Base-by-base conservation (phyloP, 352 stramenopile genomes). In the Pseudoperonospora humuli region DNA sequence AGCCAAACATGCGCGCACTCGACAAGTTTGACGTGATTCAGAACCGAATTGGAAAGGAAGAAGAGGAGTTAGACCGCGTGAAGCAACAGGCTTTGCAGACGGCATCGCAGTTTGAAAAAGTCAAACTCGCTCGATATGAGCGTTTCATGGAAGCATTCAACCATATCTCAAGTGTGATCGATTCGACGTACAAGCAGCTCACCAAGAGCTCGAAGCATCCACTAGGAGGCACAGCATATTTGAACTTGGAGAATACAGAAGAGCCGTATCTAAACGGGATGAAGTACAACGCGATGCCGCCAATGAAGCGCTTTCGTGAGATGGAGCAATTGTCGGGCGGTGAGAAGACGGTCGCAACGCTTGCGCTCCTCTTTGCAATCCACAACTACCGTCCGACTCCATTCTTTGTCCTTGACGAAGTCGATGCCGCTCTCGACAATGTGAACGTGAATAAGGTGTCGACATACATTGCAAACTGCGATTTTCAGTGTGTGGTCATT, bases 331-430 rank as follows among this genome's bases (percentile, higher is more conserved):
- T 99, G 5, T 98, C 91, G 17, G 97, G 97, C 26, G 97, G 97
- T 10, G 97, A 99, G 73, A 98, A 99, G 66, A 99, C 96, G 1
- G 93, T 99, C 0, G 97, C 97, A 5, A 94, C 96, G n/a, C 75
- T 99, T 6, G 96, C 96, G 8, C 68, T 99, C 19, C 67, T 99
- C 7, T 99, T 99, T 65, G 96, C 96, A 1, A 98, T 99, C 56
- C 96, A 99, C 76, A 97, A 93, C 19, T 98, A 94, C 54, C 87
- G 84, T 0, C 90, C 87, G 5, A 94, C 92, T 0, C 92, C 92
- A 0, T 99, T 99, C 64, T 99, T 99, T 53, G 95, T 99, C 14
- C 96, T 99, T 64, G 97, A 99, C 64, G 97, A 99, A 75, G 95
- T 99, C 18, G 97, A 99, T 76, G 97, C 96, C 3, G 97, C 96